A percentile compares a stretch with the other conserved stretches of the same genome.
Evolutionary conservation across 2,329 filamentous ascomycete genomes (phyloP).

Genomic region (Cladophialophora bantiana): DNA sequence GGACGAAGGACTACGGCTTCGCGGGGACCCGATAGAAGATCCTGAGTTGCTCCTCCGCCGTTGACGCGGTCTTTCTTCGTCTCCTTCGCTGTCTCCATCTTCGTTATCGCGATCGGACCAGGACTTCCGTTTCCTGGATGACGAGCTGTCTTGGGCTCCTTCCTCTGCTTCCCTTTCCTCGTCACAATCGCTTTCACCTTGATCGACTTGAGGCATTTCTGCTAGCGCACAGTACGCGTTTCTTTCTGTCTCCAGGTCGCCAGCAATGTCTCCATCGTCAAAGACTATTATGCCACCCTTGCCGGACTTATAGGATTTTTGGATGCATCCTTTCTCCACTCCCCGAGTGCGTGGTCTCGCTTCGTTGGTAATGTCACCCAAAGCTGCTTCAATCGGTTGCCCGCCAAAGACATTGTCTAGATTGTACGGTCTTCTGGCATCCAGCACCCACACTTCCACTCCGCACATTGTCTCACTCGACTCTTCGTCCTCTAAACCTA

Average conservation of each 20-base stretch:
- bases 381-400: constrained; percentile 47
- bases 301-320: constrained; percentile 74
- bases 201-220: constrained; percentile 89
- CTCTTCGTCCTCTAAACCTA: constrained; percentile 75
- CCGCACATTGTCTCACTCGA: constrained; percentile 43
- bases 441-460: constrained; percentile 77
- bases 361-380: constrained; percentile 54
- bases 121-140: constrained; percentile 75
- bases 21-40: constrained; percentile 50
- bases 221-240: constrained; percentile 85
- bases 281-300: constrained; percentile 91
- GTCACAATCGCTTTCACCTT: constrained; percentile 69
- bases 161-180: constrained; percentile 66
- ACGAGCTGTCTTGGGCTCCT: constrained; percentile 60
- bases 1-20: constrained; percentile 48
- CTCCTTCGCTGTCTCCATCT: constrained; percentile 66
- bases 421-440: constrained; percentile 93
- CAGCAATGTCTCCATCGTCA: constrained; percentile 93
- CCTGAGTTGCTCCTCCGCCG: constrained; percentile 83
- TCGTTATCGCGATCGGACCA: constrained; percentile 75
- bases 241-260: constrained; percentile 75
- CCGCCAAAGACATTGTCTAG: constrained; percentile 90
- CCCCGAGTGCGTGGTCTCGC: constrained; percentile 64
- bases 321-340: constrained; percentile 75
- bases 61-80: constrained; percentile 77